A percentile compares a stretch with the other conserved stretches of the same genome.
Evolutionary conservation across 2,329 filamentous ascomycete genomes (phyloP).

Genomic region (Diaporthe eres): DNA sequence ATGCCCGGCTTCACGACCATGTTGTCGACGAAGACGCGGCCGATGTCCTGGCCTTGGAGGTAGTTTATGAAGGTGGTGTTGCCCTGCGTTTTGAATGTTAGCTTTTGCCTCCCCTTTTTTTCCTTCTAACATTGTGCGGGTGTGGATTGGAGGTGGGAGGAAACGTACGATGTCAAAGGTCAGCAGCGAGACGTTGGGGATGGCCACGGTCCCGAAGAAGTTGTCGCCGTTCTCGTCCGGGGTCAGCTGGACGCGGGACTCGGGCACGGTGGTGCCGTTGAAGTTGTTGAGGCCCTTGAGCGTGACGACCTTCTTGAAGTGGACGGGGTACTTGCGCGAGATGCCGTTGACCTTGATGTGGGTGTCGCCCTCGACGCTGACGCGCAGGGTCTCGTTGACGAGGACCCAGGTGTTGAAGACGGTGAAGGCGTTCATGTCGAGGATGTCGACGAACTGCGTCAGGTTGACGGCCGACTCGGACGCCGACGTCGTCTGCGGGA

Average conservation of each 20-base stretch:
- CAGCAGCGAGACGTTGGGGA: slow-evolving; percentile 75
- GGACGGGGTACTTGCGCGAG: slow-evolving; percentile 61
- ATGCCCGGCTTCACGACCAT: slow-evolving; percentile 70
- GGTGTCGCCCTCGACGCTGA: slow-evolving; percentile 67
- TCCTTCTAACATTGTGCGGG: background rate
- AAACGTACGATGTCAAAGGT: slow-evolving; percentile 73
- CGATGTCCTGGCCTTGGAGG: slow-evolving; percentile 66
- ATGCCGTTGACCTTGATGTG: slow-evolving; percentile 66
- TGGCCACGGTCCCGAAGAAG: slow-evolving; percentile 70
- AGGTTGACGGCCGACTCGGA: slow-evolving; percentile 66
- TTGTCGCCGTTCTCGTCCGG: slow-evolving; percentile 65
- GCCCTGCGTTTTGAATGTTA: slow-evolving; percentile 58
- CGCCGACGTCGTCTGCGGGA: slow-evolving; percentile 66
- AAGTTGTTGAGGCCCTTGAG: slow-evolving; percentile 69
- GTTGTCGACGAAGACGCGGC: slow-evolving; percentile 70
- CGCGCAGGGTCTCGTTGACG: slow-evolving; percentile 62
- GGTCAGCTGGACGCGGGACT: slow-evolving; percentile 62
- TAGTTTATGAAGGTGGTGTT: slow-evolving; percentile 74
- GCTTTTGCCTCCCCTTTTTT: background rate
- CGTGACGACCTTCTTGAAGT: slow-evolving; percentile 69
- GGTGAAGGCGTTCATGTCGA: slow-evolving; percentile 63
- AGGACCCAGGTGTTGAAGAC: slow-evolving; percentile 70
- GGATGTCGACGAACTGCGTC: slow-evolving; percentile 62
- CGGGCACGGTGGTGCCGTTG: slow-evolving; percentile 65
- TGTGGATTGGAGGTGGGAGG: background rate